Conservation (phyloP, 2,329 filamentous ascomycete genomes). For the Periglandula ipomoeae region DNA sequence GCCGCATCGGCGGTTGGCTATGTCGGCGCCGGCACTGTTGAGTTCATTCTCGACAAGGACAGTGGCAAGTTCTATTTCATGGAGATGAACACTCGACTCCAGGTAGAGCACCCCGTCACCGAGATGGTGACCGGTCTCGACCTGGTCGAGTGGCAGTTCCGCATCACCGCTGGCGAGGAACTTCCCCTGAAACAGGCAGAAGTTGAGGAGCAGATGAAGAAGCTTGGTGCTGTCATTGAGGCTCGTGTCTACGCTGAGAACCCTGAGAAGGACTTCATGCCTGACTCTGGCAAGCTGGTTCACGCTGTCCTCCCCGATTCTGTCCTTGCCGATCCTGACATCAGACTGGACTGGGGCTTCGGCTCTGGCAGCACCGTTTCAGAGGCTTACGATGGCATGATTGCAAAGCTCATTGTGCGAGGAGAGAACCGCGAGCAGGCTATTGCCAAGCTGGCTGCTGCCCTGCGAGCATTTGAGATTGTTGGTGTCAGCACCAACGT, state of each 20-base stretch:
- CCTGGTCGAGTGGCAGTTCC: constrained; percentile 93
- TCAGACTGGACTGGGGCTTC: constrained; percentile 91
- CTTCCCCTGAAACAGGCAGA: constrained; percentile 47
- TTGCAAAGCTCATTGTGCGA: constrained; percentile 90
- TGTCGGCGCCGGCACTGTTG: constrained; percentile 80
- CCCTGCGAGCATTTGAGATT: constrained; percentile 82
- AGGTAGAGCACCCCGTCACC: constrained; percentile 93
- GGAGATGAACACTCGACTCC: constrained; percentile 79
- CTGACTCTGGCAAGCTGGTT: constrained; percentile 80
- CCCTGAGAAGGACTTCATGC: constrained; percentile 83
- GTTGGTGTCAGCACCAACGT: constrained; percentile 92
- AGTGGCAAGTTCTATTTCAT: constrained; percentile 74
- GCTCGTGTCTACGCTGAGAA: constrained; percentile 96
- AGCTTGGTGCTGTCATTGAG: constrained; percentile 82
- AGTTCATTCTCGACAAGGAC: constrained; percentile 82
- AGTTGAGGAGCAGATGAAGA: constrained; percentile 66
- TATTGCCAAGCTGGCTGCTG: constrained; percentile 70
- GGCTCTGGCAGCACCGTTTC: constrained; percentile 85
- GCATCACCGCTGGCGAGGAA: constrained; percentile 52
- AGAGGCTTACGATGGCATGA: constrained; percentile 97
- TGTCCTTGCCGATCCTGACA: constrained; percentile 52
- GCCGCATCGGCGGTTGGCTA: constrained; percentile 71
- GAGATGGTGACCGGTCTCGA: constrained; percentile 60
- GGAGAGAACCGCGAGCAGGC: constrained; percentile 70
- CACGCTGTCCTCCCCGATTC: constrained; percentile 67